phyloP scores from a whole-genome alignment of 2,329 filamentous ascomycete species.

The Arthrobotrys sphaeroides region DNA sequence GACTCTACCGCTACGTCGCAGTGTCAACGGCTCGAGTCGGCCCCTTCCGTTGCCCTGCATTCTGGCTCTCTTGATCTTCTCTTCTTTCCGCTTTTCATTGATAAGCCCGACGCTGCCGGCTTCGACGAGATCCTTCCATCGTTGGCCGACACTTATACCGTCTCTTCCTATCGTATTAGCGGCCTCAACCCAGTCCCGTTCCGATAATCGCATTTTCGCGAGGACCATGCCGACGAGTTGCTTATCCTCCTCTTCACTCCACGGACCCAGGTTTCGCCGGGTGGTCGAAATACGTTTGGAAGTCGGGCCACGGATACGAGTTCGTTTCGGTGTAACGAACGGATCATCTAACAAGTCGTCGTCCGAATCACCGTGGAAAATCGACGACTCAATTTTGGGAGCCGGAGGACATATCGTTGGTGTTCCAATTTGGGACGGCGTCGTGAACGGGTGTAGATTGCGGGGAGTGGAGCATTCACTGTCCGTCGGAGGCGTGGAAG shows the following conservation, averaged over 20 bases:
- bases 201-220: slow-evolving; percentile 72
- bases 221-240: slow-evolving; percentile 74
- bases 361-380: slow-evolving; percentile 46
- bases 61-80: slow-evolving; percentile 50
- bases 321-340: slow-evolving; percentile 50
- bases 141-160: slow-evolving; percentile 67
- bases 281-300: slow-evolving; percentile 42
- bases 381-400: slow-evolving; percentile 40
- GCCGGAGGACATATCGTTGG: slow-evolving; percentile 41
- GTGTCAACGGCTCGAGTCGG: slow-evolving; percentile 33
- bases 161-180: slow-evolving; percentile 70
- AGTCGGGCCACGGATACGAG: slow-evolving; percentile 41
- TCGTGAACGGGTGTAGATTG: slow-evolving; percentile 30
- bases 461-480: slow-evolving; percentile 24
- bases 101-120: slow-evolving; percentile 48
- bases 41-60: slow-evolving; percentile 51
- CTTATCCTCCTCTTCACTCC: slow-evolving; percentile 73
- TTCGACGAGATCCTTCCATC: slow-evolving; percentile 73
- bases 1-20: slow-evolving; percentile 30
- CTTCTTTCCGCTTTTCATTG: slow-evolving; percentile 48
- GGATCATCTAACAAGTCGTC: slow-evolving; percentile 49
- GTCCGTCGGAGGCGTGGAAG: slow-evolving; percentile 2
- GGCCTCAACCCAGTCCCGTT: slow-evolving; percentile 74
- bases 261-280: slow-evolving; percentile 59
- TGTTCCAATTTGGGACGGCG: slow-evolving; percentile 24